phyloP scores from a whole-genome alignment of 1,284 basidiomycete genomes.

The Ustilago trichophora region DNA sequence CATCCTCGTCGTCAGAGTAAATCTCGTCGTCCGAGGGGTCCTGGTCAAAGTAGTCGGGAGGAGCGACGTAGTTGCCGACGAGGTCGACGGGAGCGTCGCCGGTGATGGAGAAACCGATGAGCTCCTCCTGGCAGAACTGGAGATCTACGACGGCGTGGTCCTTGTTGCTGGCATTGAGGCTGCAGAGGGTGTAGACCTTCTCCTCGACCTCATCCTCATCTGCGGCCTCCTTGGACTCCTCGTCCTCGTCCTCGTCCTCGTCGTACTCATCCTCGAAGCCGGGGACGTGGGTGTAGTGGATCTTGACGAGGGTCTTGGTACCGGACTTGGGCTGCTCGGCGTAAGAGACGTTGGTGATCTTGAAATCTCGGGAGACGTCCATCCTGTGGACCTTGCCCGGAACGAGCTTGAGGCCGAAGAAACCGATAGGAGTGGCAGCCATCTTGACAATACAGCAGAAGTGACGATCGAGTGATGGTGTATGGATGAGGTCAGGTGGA shows the following conservation, averaged over 20 bases:
- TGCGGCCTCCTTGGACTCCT: slow-evolving; percentile 66
- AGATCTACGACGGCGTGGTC: slow-evolving; percentile 75
- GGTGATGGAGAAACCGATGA: slow-evolving; percentile 75
- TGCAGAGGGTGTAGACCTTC: slow-evolving; percentile 69
- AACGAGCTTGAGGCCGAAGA: slow-evolving; percentile 68
- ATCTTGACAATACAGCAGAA: slow-evolving; percentile 14
- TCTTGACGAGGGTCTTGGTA: slow-evolving; percentile 78
- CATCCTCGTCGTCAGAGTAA: slow-evolving; percentile 68
- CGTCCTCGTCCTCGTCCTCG: slow-evolving; percentile 67
- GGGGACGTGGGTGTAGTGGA: slow-evolving; percentile 72
- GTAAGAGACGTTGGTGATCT: slow-evolving; percentile 78
- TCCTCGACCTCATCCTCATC: slow-evolving; percentile 66
- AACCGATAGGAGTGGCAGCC: slow-evolving; percentile 58
- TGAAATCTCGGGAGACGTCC: slow-evolving; percentile 76
- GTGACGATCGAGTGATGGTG: background rate
- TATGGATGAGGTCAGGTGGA: no score
- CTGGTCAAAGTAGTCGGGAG: slow-evolving; percentile 66
- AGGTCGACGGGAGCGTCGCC: slow-evolving; percentile 88
- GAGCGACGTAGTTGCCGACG: slow-evolving; percentile 85
- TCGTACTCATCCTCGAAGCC: slow-evolving; percentile 69
- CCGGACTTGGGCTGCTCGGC: slow-evolving; percentile 77
- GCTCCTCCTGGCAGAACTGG: slow-evolving; percentile 77
- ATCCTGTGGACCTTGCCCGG: slow-evolving; percentile 76
- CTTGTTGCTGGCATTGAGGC: slow-evolving; percentile 71
- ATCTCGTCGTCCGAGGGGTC: slow-evolving; percentile 69